Evolutionary conservation across 1,139 yeast species (phyloP), one percentile per base, ranked within the genome.

Genomic region (Candida labiduridarum): DNA sequence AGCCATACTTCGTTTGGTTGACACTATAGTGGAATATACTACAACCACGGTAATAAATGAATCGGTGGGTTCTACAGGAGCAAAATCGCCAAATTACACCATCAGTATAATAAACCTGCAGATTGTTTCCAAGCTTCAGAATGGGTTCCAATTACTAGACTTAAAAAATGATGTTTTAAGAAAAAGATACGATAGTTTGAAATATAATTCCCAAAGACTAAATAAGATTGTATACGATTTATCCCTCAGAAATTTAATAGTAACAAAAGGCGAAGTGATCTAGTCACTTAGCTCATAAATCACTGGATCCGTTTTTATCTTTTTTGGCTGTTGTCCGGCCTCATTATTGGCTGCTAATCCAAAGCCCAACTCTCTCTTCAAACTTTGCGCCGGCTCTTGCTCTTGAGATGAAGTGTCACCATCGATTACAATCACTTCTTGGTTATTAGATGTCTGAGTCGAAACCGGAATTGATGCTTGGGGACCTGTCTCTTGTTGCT

Each of bases 211-310:
- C 41, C 69, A 68, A 53, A 65, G 64, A 53, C 56, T 67, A 30
- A 68, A 68, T 49, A 63, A 64, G 25, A 59, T 68, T 29, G 71
- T 68, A 8, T 67, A 67, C 49, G 71, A 67, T 52, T 59, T 67
- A 36, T 58, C 64, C 2, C 55, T 61, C 34, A 52, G 64, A 46
- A 59, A 56, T 39, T 53, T 61, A 45, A 59, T 61, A 14, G 45
- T 52, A 12, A 51, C 51, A n/a, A 56, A 55, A 36, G 61, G 59
- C 8, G 56, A 52, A 25, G 49, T 59, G 5, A 31, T 40, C 27
- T 56, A 47, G 49, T 15, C 31, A 22, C 33, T 19, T 14, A 22
- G 11, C 35, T 34, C 19, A 36, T 36, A 42, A 42, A 25, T 19
- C 8, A 16, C 27, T n/a, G 30, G 27, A 31, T 33, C 38, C 2